These are phyloP conservation scores for Thamnidium elegans DNA, from an alignment of 192 early-diverging fungal genomes.

Conservation along the genomic window DNA sequence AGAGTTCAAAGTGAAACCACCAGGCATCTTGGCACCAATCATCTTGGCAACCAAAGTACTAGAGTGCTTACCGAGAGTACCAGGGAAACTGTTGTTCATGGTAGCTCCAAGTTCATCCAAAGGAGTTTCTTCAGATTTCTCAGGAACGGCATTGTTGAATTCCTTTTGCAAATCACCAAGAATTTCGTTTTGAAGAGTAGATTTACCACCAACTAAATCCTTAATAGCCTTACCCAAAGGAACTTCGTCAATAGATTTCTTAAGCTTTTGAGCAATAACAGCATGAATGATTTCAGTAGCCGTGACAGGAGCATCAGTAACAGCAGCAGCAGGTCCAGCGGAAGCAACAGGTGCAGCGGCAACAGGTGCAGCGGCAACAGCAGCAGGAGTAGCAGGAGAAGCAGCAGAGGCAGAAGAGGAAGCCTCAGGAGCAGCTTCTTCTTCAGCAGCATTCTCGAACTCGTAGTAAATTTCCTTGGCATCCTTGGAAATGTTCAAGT, in stretches of 20 bases:
- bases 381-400: conserved; percentile 45
- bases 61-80: conserved; percentile 81
- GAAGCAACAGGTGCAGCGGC: conserved; percentile 35
- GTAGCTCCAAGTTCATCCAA: conserved; percentile 74
- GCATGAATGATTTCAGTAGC: conserved; percentile 80
- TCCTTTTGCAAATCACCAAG: conserved; percentile 93
- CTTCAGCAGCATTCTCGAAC: conserved; percentile 69
- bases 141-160: conserved; percentile 78
- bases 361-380: conserved; percentile 50
- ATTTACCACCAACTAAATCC: conserved; percentile 94
- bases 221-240: conserved; percentile 79
- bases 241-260: conserved; percentile 75
- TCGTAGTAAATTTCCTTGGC: conserved; percentile 92
- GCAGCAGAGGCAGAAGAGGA: conserved; percentile 47
- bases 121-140: conserved; percentile 90
- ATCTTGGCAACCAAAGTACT: conserved; percentile 74
- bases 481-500: conserved; percentile 87
- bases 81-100: conserved; percentile 59
- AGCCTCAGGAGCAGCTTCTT: conserved; percentile 43
- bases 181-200: conserved; percentile 95
- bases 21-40: conserved; percentile 88
- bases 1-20: conserved; percentile 77
- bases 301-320: conserved; percentile 77
- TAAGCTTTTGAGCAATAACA: conserved; percentile 88
- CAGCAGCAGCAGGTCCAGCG: conserved; percentile 58